A percentile compares a stretch with the other conserved stretches of the same genome.
Conservation (phyloP, 371 early-diverging fungal species). For the Blastocladiella emersonii region DNA sequence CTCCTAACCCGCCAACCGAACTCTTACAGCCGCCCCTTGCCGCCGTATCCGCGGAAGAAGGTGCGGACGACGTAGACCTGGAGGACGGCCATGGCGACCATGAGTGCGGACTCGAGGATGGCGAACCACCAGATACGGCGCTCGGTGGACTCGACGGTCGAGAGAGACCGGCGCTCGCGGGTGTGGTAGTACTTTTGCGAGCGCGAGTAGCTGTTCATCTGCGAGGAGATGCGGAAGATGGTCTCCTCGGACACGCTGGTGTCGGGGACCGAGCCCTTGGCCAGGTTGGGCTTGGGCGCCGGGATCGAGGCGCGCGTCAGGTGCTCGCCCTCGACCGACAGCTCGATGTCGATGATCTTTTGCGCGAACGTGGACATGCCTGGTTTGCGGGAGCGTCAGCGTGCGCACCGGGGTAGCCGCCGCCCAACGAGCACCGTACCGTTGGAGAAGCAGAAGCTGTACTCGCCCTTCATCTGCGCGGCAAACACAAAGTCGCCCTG, state of each 20-base stretch:
- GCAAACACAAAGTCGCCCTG: constrained; percentile 85
- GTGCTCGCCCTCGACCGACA: constrained; percentile 69
- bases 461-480: constrained; percentile 66
- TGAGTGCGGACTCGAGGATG: constrained; percentile 48
- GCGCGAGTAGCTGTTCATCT: constrained; percentile 45
- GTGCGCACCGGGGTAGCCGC: not conserved
- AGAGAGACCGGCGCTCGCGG: constrained; percentile 73
- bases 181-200: constrained; percentile 73
- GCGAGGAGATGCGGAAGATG: constrained; percentile 33
- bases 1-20: too few species aligned
- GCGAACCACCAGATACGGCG: constrained; percentile 79
- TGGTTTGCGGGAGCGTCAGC: not conserved
- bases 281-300: constrained; percentile 13
- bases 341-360: constrained; percentile 85
- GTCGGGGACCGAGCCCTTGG: constrained; percentile 28
- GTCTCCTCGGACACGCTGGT: constrained; percentile 57
- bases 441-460: constrained; percentile 85
- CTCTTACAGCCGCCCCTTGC: not conserved
- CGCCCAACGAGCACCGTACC: constrained; percentile 5
- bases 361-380: constrained; percentile 72
- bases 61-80: constrained; percentile 58
- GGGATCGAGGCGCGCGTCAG: constrained; percentile 23
- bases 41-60: constrained; percentile 6
- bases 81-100: constrained; percentile 59
- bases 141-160: constrained; percentile 71